A percentile compares a stretch with the other conserved stretches of the same genome.
phyloP scores from a whole-genome alignment of 129 eudicot species.

The Smallanthus sonchifolius region DNA sequence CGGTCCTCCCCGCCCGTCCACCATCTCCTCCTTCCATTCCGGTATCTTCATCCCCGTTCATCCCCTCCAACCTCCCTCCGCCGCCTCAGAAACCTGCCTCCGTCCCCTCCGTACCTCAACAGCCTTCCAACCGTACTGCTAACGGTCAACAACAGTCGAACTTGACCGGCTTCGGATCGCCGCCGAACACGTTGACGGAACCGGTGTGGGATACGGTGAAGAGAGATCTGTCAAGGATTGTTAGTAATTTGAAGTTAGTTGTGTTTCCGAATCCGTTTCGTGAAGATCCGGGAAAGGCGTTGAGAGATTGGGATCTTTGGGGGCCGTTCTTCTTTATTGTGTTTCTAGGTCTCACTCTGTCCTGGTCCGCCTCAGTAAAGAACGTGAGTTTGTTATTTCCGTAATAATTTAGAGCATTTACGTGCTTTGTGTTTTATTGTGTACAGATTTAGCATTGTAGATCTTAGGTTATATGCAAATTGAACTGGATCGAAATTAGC shows the following conservation, averaged over 20 bases:
- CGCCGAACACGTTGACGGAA: constrained; percentile 87
- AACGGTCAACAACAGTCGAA: constrained; percentile 17
- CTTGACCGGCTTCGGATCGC: constrained; percentile 58
- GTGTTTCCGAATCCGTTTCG: constrained; percentile 91
- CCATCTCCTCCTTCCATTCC: constrained; percentile 77
- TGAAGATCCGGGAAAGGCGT: constrained; percentile 95
- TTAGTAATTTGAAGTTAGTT: constrained; percentile 85
- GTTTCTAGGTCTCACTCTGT: constrained; percentile 73
- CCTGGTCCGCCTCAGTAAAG: constrained; percentile 94
- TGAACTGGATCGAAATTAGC: constrained; percentile 1
- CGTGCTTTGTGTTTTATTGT: background rate
- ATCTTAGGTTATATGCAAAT: background rate
- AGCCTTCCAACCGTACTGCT: constrained; percentile 7
- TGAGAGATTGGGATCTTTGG: constrained; percentile 99
- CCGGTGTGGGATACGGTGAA: constrained; percentile 98
- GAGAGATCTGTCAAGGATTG: constrained; percentile 81
- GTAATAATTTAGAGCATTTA: too few relatives aligned
- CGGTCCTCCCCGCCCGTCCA: constrained; percentile 81
- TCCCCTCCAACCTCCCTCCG: constrained; percentile 56
- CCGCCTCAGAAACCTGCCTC: constrained; percentile 25
- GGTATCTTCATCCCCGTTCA: constrained; percentile 59
- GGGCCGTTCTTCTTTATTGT: constrained; percentile 98
- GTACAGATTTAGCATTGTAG: background rate
- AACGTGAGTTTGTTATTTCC: constrained; percentile 41
- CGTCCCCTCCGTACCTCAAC: constrained; percentile 35